Conservation (phyloP, 2,329 filamentous ascomycete genomes). For the Diaporthe amygdali region DNA sequence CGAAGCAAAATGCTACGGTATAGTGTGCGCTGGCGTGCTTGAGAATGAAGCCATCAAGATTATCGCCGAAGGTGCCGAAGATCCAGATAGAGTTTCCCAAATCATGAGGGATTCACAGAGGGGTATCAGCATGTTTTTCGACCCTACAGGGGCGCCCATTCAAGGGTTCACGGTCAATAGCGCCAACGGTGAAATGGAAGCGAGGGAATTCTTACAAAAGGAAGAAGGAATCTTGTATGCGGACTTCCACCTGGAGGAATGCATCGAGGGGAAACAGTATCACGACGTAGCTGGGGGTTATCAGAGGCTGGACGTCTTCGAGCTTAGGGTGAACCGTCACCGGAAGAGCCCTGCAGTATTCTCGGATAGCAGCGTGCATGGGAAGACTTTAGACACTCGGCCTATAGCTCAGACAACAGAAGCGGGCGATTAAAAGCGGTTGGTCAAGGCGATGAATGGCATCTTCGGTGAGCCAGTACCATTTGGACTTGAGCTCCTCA, state of each 20-base stretch:
- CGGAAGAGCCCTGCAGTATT: neutral
- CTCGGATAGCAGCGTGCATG: neutral
- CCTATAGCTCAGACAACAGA: neutral
- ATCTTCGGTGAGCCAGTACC: neutral
- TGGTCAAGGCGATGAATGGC: neutral
- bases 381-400: neutral
- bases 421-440: neutral
- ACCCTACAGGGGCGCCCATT: neutral
- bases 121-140: neutral
- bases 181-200: slow-evolving; percentile 3
- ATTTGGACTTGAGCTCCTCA: neutral
- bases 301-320: slow-evolving; percentile 27
- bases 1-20: slow-evolving; percentile 25
- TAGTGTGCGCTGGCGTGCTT: slow-evolving; percentile 22
- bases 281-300: slow-evolving; percentile 29
- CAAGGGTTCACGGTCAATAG: neutral
- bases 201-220: slow-evolving; percentile 18
- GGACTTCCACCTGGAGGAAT: slow-evolving; percentile 16
- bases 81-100: neutral
- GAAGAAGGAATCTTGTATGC: slow-evolving; percentile 26
- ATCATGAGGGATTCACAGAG: neutral
- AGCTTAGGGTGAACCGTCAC: neutral
- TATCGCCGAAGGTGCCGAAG: neutral
- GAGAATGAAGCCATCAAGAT: slow-evolving; percentile 16
- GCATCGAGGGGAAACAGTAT: slow-evolving; percentile 21